Base-by-base conservation (phyloP, 768 basidiomycete genomes). In the Rhizopogon vinicolor region DNA sequence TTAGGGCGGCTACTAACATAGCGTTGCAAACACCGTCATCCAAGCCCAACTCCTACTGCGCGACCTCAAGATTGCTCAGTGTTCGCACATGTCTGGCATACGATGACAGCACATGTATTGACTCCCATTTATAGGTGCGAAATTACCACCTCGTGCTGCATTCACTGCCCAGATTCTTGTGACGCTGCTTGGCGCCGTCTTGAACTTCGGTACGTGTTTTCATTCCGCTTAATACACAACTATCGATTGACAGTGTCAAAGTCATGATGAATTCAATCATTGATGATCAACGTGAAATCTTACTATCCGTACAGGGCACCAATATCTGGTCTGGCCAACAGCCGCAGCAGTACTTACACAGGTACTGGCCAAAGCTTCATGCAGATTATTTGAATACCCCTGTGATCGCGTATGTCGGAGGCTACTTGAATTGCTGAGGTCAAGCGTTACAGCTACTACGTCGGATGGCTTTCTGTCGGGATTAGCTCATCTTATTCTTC, bases 191-290 rank as follows among this genome's bases (percentile, higher is more conserved):
- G 84, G 79, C 7, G 69, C 75, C 41, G 60, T 78, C 51, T 62
- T 79, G 45, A 79, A 77, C 63, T 81, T 75, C 52, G 58, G 79
- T 78, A 43, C 44, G 72, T 50, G 29, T 7, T 28, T 41, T 14
- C 2, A n/a, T 10, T 10, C 7, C 9, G 3, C 22, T 37, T 49
- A 18, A 10, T 37, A 22, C 37, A 7, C 16, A 14, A 54, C 7
- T 31, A 31, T 31, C 8, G 8, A 31, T 42, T 60, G 16, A 50
- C 33, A 25, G 2, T 7, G 22, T 59, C 75, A 1, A 61, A 70
- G 78, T 84, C 43, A 61, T 86, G 51, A 83, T 84, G 83, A 83
- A 81, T 58, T 75, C 76, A 1, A 80, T 86, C 55, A 74, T 86
- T 5, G 62, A 61, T 19, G 66, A 77, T 1, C 83, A 84, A 59